A percentile compares a stretch with the other conserved stretches of the same genome.
These are phyloP conservation scores for Marasmius oreades DNA, from an alignment of 1,284 basidiomycete species.

Conservation along the genomic window DNA sequence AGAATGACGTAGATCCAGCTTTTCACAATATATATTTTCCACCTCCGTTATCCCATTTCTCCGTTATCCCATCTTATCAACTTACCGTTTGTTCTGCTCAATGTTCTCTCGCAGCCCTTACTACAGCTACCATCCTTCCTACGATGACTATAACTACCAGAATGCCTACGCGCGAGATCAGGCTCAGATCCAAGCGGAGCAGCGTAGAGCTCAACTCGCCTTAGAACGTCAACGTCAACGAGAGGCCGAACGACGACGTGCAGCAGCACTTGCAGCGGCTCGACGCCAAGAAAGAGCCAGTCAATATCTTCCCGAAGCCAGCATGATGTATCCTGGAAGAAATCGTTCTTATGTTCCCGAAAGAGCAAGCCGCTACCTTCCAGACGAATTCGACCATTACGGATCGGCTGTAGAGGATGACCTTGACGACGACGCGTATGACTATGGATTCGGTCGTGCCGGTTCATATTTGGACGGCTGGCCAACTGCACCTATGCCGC, in stretches of 20 bases:
- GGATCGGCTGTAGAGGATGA: neutral
- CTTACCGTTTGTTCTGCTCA: neutral
- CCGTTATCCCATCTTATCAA: neutral
- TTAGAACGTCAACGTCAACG: neutral
- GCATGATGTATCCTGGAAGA: neutral
- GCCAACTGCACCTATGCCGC: neutral
- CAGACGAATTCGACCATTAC: conserved; percentile 3
- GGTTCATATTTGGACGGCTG: neutral
- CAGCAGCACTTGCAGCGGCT: neutral
- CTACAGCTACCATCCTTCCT: neutral
- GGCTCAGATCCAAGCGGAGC: conserved; percentile 3
- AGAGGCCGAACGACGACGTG: neutral
- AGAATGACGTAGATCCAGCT: neutral
- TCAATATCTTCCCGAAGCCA: conserved; percentile 7
- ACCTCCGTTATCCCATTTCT: neutral
- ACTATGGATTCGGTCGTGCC: conserved; percentile 4
- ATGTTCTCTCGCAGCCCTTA: conserved; percentile 5
- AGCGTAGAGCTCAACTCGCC: conserved; percentile 1
- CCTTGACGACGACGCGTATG: conserved; percentile 4
- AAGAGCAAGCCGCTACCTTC: conserved; percentile 7
- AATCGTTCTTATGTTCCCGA: conserved; percentile 2
- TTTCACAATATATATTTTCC: neutral
- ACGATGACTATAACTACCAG: neutral
- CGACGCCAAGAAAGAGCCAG: conserved; percentile 1
- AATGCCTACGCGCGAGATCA: conserved; percentile 2